Conservation (phyloP, 2,329 filamentous ascomycete genomes). For the Fusarium begoniae region DNA sequence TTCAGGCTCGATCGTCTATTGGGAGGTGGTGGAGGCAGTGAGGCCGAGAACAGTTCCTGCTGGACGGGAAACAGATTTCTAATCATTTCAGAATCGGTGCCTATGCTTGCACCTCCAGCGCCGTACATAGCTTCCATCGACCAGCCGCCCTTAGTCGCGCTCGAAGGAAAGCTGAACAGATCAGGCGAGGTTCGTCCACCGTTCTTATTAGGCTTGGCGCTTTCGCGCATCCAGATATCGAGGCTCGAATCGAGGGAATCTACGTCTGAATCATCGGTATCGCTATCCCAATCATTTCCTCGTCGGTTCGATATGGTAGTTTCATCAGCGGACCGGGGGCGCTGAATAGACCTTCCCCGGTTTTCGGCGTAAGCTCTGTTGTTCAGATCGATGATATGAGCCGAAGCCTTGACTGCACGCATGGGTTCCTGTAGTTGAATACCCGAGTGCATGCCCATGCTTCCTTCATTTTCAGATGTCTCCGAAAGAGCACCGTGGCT, state of each 20-base stretch:
- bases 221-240: constrained; percentile 68
- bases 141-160: constrained; percentile 54
- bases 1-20: constrained; percentile 64
- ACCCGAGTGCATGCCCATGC: constrained; percentile 27
- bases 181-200: constrained; percentile 57
- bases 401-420: constrained; percentile 27
- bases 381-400: constrained; percentile 36
- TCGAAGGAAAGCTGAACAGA: constrained; percentile 62
- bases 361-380: constrained; percentile 33
- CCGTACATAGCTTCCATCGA: constrained; percentile 59
- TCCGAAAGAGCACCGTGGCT: constrained; percentile 47
- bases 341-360: constrained; percentile 42
- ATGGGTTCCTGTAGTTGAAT: constrained; percentile 22
- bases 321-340: constrained; percentile 59
- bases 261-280: constrained; percentile 52
- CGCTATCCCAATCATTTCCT: constrained; percentile 56
- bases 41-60: constrained; percentile 50
- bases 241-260: constrained; percentile 59
- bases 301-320: constrained; percentile 53
- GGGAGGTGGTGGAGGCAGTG: constrained; percentile 57
- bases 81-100: constrained; percentile 52
- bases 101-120: constrained; percentile 37
- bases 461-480: constrained; percentile 36
- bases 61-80: constrained; percentile 57
- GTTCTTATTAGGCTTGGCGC: constrained; percentile 51